A percentile compares a stretch with the other conserved stretches of the same genome.
These are phyloP conservation scores for Tuber melanosporum DNA, from an alignment of 495 filamentous ascomycete genomes.

Conservation along the genomic window DNA sequence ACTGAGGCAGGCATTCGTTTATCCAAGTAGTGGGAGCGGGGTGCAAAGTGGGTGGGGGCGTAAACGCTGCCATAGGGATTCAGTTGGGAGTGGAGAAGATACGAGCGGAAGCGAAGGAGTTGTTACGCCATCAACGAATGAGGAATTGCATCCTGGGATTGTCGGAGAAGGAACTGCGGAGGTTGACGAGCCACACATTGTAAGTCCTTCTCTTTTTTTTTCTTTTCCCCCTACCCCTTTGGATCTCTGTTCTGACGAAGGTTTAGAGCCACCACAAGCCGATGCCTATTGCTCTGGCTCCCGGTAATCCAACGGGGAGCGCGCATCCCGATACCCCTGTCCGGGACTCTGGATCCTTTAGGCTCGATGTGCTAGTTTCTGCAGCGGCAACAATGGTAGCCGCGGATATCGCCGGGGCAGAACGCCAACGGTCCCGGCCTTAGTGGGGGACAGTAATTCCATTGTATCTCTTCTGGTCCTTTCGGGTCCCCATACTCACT, in stretches of 20 bases:
- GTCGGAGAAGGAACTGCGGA: conserved; percentile 37
- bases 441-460: not conserved
- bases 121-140: conserved; percentile 32
- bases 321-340: not conserved
- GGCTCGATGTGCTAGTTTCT: not conserved
- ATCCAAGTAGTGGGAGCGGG: conserved; percentile 29
- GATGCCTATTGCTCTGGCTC: not conserved
- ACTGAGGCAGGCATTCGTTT: not conserved
- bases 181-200: conserved; percentile 33
- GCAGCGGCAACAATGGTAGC: conserved; percentile 3
- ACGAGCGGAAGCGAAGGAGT: conserved; percentile 38
- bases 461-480: not conserved
- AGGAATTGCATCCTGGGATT: conserved; percentile 35
- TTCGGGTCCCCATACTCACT: not conserved
- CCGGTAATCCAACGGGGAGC: not conserved
- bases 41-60: conserved; percentile 20
- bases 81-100: conserved; percentile 36
- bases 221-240: not conserved
- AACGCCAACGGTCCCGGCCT: not conserved
- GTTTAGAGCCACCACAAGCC: not conserved
- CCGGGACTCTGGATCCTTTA: conserved; percentile 1
- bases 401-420: not conserved
- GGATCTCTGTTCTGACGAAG: conserved; percentile 7
- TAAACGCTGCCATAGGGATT: conserved; percentile 15
- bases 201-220: conserved; percentile 14